These are phyloP conservation scores for Candida piceae DNA, from an alignment of 805 yeast genomes.

Conservation along the genomic window DNA sequence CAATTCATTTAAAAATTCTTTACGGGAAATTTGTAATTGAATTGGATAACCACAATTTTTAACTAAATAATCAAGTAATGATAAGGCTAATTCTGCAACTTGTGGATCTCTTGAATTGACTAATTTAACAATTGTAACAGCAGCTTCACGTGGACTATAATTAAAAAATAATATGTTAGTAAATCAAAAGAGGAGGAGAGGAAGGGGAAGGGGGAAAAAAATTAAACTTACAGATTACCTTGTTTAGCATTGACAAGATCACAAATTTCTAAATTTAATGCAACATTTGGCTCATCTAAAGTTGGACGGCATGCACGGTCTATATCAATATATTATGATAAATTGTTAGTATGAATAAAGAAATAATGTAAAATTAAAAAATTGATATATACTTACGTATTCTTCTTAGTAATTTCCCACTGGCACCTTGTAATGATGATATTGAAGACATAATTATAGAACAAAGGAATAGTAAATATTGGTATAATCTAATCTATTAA, in stretches of 20 bases:
- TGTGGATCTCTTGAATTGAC: slow-evolving; percentile 81
- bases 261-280: slow-evolving; percentile 85
- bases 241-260: slow-evolving; percentile 91
- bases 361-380: not conserved
- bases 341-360: slow-evolving; percentile 1
- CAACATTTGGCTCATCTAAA: slow-evolving; percentile 79
- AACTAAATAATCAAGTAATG: slow-evolving; percentile 76
- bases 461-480: too few species aligned
- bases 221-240: slow-evolving; percentile 47
- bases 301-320: slow-evolving; percentile 82
- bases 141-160: slow-evolving; percentile 76
- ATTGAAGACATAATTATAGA: slow-evolving; percentile 29
- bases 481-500: too few species aligned
- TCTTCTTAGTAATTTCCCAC: slow-evolving; percentile 34
- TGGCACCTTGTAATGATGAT: slow-evolving; percentile 29
- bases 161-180: slow-evolving; percentile 2
- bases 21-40: slow-evolving; percentile 90
- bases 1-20: slow-evolving; percentile 89
- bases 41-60: slow-evolving; percentile 98
- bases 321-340: slow-evolving; percentile 35
- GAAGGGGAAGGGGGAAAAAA: slow-evolving; percentile 1
- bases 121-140: slow-evolving; percentile 74
- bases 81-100: slow-evolving; percentile 73
- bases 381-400: slow-evolving; percentile 26
- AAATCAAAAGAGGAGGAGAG: not conserved